Conservation (phyloP, 2,329 filamentous ascomycete genomes). For the Monilinia fructicola region DNA sequence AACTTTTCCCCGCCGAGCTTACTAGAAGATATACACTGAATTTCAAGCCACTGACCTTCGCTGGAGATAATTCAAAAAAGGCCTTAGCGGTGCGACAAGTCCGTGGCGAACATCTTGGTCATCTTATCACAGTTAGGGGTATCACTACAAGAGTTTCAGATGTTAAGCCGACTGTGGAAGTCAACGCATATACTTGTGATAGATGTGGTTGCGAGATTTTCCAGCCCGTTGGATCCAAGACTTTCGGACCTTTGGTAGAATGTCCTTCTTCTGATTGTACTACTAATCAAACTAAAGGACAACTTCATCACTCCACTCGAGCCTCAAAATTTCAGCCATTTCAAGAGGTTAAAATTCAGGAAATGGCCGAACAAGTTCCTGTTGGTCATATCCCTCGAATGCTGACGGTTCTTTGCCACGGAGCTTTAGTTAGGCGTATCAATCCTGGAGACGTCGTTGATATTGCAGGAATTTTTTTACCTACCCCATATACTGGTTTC, state of each 20-base stretch:
- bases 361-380: constrained; percentile 98
- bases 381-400: constrained; percentile 95
- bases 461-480: constrained; percentile 91
- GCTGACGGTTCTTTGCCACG: constrained; percentile 85
- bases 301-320: constrained; percentile 90
- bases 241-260: constrained; percentile 81
- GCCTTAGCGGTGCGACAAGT: constrained; percentile 89
- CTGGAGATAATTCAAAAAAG: constrained; percentile 61
- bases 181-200: constrained; percentile 97
- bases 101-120: constrained; percentile 86
- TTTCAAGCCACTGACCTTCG: constrained; percentile 81
- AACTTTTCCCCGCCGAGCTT: constrained; percentile 87
- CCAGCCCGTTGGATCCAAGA: constrained; percentile 88
- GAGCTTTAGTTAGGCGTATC: constrained; percentile 78
- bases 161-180: constrained; percentile 95
- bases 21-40: constrained; percentile 93
- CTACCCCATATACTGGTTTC: constrained; percentile 98
- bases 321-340: constrained; percentile 97
- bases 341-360: constrained; percentile 97
- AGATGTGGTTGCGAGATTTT: constrained; percentile 96
- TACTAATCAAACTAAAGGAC: constrained; percentile 86
- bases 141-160: constrained; percentile 96
- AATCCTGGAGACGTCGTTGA: constrained; percentile 95
- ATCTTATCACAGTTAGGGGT: constrained; percentile 89
- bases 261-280: constrained; percentile 91